A percentile compares a stretch with the other conserved stretches of the same genome.
phyloP scores from a whole-genome alignment of 2,329 filamentous ascomycete species.

The Graphiopsis chlorocephala region DNA sequence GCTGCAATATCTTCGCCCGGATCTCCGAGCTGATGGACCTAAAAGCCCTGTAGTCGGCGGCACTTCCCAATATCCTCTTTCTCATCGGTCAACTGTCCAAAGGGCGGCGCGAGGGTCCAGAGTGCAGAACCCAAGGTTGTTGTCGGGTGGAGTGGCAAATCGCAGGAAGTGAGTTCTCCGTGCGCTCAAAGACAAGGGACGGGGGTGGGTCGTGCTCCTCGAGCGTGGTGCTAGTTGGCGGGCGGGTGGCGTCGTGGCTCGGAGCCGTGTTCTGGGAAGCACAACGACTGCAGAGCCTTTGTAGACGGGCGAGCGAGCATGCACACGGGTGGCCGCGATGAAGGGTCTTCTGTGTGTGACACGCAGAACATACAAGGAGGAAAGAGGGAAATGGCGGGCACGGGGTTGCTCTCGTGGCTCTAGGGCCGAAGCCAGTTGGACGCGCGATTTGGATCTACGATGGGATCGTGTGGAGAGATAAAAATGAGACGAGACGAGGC shows the following conservation, averaged over 20 bases:
- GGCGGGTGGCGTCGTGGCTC: background rate
- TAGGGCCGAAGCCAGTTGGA: background rate
- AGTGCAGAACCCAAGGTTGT: background rate
- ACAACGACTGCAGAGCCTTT: background rate
- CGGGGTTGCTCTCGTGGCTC: background rate
- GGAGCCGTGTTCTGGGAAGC: background rate
- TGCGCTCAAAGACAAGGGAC: conserved; percentile 6
- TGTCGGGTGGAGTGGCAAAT: background rate
- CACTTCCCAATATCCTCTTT: background rate
- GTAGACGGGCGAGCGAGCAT: background rate
- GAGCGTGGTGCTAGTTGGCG: background rate
- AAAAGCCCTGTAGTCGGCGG: conserved; percentile 20
- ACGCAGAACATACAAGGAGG: background rate
- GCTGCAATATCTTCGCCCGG: background rate
- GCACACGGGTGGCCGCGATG: background rate
- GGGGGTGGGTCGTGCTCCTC: conserved; percentile 14
- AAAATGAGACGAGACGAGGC: too few species aligned
- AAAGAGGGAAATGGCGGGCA: background rate
- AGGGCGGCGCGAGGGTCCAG: background rate
- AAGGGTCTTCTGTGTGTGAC: background rate
- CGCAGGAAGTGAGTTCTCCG: background rate
- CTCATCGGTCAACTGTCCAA: background rate
- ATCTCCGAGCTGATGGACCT: conserved; percentile 16
- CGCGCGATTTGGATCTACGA: background rate
- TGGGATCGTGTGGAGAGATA: background rate